Evolutionary conservation across 345 rosid species (phyloP).

Genomic region (Eutrema yunnanense): DNA sequence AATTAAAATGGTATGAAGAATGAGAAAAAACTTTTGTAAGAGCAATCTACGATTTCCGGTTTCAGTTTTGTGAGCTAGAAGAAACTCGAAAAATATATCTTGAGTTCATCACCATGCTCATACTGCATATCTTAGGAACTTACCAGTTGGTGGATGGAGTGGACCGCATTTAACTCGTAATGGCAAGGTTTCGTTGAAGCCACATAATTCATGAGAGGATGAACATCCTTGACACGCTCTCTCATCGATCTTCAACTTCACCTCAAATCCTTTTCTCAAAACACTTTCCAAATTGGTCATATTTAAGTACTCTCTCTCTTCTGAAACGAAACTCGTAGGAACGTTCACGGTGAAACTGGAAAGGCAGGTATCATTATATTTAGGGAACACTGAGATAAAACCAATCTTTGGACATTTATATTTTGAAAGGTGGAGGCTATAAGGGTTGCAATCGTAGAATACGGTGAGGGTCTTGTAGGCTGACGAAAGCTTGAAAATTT

Average conservation of each 20-base stretch:
- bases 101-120: too few relatives aligned
- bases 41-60: too few relatives aligned
- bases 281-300: not conserved
- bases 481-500: not conserved
- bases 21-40: not conserved
- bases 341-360: not conserved
- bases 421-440: too few relatives aligned
- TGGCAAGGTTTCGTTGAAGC: not conserved
- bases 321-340: not conserved
- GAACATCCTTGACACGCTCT: constrained; percentile 7
- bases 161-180: not conserved
- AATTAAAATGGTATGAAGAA: too few relatives aligned
- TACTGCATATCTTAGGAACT: too few relatives aligned
- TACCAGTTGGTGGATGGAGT: not conserved
- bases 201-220: not conserved
- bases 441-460: constrained; percentile 2
- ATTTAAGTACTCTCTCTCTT: not conserved
- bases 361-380: too few relatives aligned
- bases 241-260: constrained; percentile 3
- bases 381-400: too few relatives aligned
- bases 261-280: constrained; percentile 24
- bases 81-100: too few relatives aligned
- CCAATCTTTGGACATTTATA: too few relatives aligned
- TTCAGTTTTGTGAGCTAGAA: too few relatives aligned
- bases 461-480: not conserved